Percentiles rank a stretch among this genome's conserved stretches.
Evolutionary conservation across 2,329 filamentous ascomycete genomes (phyloP).

Genomic region (Emericellopsis atlantica): DNA sequence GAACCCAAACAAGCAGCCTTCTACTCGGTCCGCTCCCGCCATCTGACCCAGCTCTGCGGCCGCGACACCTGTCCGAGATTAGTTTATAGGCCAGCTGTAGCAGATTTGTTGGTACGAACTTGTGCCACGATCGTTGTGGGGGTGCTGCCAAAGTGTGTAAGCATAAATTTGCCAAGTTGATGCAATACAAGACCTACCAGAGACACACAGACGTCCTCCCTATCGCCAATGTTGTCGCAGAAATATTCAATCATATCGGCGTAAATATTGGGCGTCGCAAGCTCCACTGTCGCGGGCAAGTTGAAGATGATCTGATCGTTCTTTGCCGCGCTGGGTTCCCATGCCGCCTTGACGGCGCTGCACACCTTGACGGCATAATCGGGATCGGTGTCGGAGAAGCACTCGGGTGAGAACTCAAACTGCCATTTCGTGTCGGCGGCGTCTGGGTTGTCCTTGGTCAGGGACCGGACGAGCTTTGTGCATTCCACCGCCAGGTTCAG

Average conservation of each 20-base stretch:
- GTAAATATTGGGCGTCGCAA: conserved; percentile 80
- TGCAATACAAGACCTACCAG: conserved; percentile 23
- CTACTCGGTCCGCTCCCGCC: conserved; percentile 89
- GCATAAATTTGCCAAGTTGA: no score
- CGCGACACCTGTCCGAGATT: conserved; percentile 46
- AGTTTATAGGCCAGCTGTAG: no score
- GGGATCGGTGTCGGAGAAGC: conserved; percentile 80
- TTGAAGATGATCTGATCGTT: conserved; percentile 77
- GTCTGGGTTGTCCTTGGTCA: conserved; percentile 68
- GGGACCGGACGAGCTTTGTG: conserved; percentile 71
- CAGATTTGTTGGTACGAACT: no score
- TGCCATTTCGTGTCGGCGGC: conserved; percentile 52
- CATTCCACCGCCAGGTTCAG: conserved; percentile 75
- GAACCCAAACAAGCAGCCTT: conserved; percentile 43
- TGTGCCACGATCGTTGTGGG: conserved; percentile 88
- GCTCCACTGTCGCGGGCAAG: conserved; percentile 85
- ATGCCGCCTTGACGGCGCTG: conserved; percentile 86
- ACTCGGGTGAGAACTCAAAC: conserved; percentile 77
- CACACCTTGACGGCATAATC: conserved; percentile 78
- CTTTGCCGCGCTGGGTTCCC: conserved; percentile 67
- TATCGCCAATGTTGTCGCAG: conserved; percentile 69
- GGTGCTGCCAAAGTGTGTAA: conserved; percentile 34
- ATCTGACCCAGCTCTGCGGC: conserved; percentile 90
- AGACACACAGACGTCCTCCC: conserved; percentile 79
- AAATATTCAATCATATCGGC: conserved; percentile 97